Evolutionary conservation across 1,284 basidiomycete species (phyloP).

Genomic region (Tremellales sp.): DNA sequence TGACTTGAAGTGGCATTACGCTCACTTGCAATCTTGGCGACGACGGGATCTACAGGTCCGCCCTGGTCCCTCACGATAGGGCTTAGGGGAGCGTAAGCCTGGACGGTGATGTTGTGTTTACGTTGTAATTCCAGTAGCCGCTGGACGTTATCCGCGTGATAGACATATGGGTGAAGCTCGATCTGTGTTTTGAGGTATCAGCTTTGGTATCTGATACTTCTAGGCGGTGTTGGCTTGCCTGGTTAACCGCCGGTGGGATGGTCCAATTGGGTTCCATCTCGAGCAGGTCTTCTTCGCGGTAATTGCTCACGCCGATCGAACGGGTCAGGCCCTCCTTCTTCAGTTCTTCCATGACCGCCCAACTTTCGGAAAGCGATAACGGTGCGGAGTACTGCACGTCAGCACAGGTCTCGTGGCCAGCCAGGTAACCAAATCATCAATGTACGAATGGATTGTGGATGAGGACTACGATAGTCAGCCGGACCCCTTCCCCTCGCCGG

Average conservation of each 20-base stretch:
- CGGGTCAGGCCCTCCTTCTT: slow-evolving; percentile 64
- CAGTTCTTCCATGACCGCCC: slow-evolving; percentile 68
- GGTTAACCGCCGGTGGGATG: slow-evolving; percentile 68
- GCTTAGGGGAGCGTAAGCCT: slow-evolving; percentile 59
- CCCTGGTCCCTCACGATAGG: slow-evolving; percentile 52
- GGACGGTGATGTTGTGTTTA: slow-evolving; percentile 62
- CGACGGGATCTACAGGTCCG: slow-evolving; percentile 56
- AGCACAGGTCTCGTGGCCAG: background rate
- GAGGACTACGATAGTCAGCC: slow-evolving; percentile 52
- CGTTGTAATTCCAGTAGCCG: slow-evolving; percentile 56
- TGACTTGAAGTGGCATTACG: slow-evolving; percentile 28
- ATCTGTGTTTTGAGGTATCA: slow-evolving; percentile 58
- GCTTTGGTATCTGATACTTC: background rate
- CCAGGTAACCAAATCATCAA: no score
- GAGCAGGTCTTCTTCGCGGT: slow-evolving; percentile 62
- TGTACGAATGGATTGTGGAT: slow-evolving; percentile 61
- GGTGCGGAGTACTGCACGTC: slow-evolving; percentile 44
- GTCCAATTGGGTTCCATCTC: slow-evolving; percentile 57
- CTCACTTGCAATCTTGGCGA: slow-evolving; percentile 54
- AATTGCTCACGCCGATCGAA: slow-evolving; percentile 83
- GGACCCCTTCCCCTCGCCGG: background rate
- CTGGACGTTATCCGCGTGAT: slow-evolving; percentile 55
- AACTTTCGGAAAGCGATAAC: slow-evolving; percentile 44
- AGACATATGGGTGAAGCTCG: slow-evolving; percentile 76
- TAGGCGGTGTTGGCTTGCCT: slow-evolving; percentile 51